Percentiles rank a stretch among this genome's conserved stretches.
These are phyloP conservation scores for Dictyostelium brefeldianum DNA, from an alignment of 78 protist genomes.

Conservation along the genomic window DNA sequence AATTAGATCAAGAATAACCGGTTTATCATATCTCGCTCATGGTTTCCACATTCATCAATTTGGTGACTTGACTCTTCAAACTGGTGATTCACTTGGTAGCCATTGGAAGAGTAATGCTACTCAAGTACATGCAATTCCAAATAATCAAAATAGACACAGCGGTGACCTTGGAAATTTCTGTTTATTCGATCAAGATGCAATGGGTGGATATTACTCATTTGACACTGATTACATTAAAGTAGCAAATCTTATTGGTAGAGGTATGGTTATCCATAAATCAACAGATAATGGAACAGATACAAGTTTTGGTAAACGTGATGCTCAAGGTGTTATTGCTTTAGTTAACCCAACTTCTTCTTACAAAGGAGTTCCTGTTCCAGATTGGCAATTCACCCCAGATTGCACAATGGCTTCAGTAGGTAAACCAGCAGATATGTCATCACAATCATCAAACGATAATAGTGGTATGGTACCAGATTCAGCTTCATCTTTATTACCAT, in stretches of 20 bases:
- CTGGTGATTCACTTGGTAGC: conserved; percentile 35
- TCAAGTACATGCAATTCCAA: conserved; percentile 28
- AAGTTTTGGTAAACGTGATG: neutral
- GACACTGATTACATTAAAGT: conserved; percentile 1
- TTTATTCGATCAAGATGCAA: neutral
- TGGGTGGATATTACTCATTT: conserved; percentile 18
- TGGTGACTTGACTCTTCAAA: neutral
- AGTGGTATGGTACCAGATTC: neutral
- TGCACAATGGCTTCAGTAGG: neutral
- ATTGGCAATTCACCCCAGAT: neutral
- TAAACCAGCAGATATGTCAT: neutral
- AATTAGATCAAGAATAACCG: neutral
- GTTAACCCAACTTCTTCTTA: neutral
- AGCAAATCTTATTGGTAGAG: conserved; percentile 1
- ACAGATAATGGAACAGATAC: neutral
- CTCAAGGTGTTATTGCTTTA: conserved; percentile 44
- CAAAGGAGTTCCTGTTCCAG: neutral
- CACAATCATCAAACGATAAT: neutral
- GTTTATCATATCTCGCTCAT: conserved; percentile 14
- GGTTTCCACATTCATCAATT: conserved; percentile 48
- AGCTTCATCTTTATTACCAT: neutral
- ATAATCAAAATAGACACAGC: neutral
- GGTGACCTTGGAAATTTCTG: conserved; percentile 68
- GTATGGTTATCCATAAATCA: conserved; percentile 21
- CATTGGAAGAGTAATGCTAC: neutral